phyloP scores from a whole-genome alignment of 2,329 filamentous ascomycete species.

The Aureobasidium sp. region DNA sequence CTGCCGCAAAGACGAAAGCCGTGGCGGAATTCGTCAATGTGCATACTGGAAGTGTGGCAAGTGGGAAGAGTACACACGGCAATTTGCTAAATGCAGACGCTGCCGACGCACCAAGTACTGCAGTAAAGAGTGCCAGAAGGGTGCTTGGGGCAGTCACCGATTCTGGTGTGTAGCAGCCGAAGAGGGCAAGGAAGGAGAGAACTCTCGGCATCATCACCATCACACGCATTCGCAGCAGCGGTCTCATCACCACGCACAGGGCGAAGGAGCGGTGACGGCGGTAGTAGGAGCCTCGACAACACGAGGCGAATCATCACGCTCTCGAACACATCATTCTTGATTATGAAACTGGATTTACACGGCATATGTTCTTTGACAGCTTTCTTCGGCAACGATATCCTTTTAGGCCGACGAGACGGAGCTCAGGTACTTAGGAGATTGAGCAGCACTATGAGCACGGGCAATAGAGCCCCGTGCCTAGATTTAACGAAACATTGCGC shows the following conservation, averaged over 20 bases:
- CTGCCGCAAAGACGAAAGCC: slow-evolving; percentile 92
- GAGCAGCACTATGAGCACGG: neutral
- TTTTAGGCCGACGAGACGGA: slow-evolving; percentile 6
- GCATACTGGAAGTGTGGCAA: slow-evolving; percentile 97
- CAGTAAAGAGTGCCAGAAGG: slow-evolving; percentile 99
- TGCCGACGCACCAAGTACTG: slow-evolving; percentile 97
- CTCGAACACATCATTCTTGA: slow-evolving; percentile 4
- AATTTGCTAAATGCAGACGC: slow-evolving; percentile 95
- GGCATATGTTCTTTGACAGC: slow-evolving; percentile 1
- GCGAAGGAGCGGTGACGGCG: neutral
- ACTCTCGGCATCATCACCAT: slow-evolving; percentile 16
- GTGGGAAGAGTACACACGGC: slow-evolving; percentile 93
- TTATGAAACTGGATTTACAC: slow-evolving; percentile 8
- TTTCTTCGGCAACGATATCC: slow-evolving; percentile 8
- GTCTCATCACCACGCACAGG: neutral
- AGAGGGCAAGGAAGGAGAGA: slow-evolving; percentile 22
- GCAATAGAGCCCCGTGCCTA: neutral
- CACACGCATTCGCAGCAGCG: slow-evolving; percentile 12
- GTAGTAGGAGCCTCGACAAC: neutral
- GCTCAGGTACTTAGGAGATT: neutral
- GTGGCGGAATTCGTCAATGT: slow-evolving; percentile 91
- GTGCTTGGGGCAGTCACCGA: slow-evolving; percentile 94
- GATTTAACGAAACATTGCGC: slow-evolving; percentile 13
- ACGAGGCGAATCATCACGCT: neutral
- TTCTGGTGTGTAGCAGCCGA: slow-evolving; percentile 89